phyloP scores from a whole-genome alignment of 371 early-diverging fungal genomes.

The Mortierella sp. region DNA sequence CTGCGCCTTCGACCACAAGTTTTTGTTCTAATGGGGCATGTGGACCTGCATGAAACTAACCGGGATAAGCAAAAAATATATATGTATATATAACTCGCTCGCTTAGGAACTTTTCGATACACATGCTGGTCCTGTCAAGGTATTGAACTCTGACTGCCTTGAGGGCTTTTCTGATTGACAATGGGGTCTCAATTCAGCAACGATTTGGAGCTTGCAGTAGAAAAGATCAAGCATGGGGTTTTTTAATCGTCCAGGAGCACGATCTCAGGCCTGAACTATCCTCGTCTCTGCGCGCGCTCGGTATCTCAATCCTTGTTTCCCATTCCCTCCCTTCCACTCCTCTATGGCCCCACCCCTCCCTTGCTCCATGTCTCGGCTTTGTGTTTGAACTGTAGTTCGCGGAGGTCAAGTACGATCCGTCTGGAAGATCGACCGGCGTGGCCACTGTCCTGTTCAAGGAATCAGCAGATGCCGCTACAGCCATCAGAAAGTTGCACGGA shows the following conservation, averaged over 20 bases:
- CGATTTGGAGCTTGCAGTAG: background rate
- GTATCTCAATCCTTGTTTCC: too few relatives aligned
- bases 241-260: background rate
- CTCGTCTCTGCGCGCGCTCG: too few relatives aligned
- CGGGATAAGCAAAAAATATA: too few relatives aligned
- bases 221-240: background rate
- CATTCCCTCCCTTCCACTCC: background rate
- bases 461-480: slow-evolving; percentile 63
- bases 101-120: slow-evolving; percentile 43
- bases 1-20: too few relatives aligned
- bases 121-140: slow-evolving; percentile 53
- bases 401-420: slow-evolving; percentile 62
- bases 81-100: background rate
- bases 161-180: too few relatives aligned
- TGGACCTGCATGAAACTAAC: too few relatives aligned
- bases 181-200: too few relatives aligned
- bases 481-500: slow-evolving; percentile 66
- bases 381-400: slow-evolving; percentile 36
- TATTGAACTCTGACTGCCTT: slow-evolving; percentile 9
- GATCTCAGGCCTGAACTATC: background rate
- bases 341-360: background rate
- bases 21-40: too few relatives aligned
- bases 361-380: too few relatives aligned
- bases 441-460: slow-evolving; percentile 67
- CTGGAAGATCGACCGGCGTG: slow-evolving; percentile 71